Evolutionary conservation across 164 flowering plant genomes (phyloP), one percentile per base, ranked within the genome.

Genomic region (Vitis cinerea): DNA sequence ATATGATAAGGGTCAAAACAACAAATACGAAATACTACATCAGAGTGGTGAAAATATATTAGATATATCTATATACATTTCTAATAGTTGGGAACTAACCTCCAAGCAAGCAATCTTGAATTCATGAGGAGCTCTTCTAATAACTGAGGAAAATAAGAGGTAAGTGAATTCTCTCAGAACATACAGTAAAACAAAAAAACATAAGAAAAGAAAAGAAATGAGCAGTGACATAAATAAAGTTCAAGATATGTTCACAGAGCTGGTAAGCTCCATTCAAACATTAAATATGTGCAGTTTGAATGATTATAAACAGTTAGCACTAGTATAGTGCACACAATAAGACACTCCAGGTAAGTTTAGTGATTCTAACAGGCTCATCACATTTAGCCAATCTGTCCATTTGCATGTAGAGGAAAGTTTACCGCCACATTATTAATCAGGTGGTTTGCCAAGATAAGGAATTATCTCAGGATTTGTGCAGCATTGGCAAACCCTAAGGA

Each of bases 51-150:
- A 30, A 50, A 13, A 27, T 3, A 23, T 37, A 30, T 64, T 31
- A 12, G 2, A 50, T 16, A 64, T 0, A 6, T 16, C 10, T 48
- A 30, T 49, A 12, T 13, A 19, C 49, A 8, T 65, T 48, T 13
- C 16, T 52, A 29, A 53, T 27, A 62, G 63, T 17, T 55, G 50
- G 48, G 68, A 69, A 76, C 87, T 56, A 67, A 95, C 99, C 92
- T 89, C 95, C 55, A 95, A 80, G 85, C 98, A 95, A 49, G 90
- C 80, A 47, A 95, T 95, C 85, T 95, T 95, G 87, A 95, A 95
- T 78, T 95, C 99, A 73, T 95, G 99, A 71, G 99, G 99, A 80
- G 97, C 97, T 73, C 99, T 83, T 81, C 97, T 82, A 49, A 94
- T 91, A 67, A 94, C 99, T 94, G 91, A 47, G 55, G 75, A 72